Evolutionary conservation across 2,329 filamentous ascomycete species (phyloP).

Genomic region (Calycina marina): DNA sequence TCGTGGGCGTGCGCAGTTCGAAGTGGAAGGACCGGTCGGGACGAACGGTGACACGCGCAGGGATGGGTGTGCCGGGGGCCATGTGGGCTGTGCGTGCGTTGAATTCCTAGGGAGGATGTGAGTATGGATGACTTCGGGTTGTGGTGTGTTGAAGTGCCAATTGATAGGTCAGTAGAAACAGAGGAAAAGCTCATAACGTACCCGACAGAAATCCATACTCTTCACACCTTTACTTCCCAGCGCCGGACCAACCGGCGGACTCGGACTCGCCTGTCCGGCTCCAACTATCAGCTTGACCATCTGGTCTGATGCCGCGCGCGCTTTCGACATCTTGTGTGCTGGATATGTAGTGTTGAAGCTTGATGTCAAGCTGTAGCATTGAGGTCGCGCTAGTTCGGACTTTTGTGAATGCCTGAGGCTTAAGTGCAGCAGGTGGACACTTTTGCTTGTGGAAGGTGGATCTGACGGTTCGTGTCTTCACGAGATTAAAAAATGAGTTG

Average conservation of each 20-base stretch:
- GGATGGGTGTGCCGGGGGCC: constrained; percentile 68
- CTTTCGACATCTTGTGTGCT: constrained; percentile 21
- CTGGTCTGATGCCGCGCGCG: constrained; percentile 36
- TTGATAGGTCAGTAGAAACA: constrained; percentile 5
- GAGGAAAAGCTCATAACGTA: constrained; percentile 29
- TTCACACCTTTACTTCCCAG: constrained; percentile 96
- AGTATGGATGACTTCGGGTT: constrained; percentile 1
- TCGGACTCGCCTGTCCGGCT: constrained; percentile 85
- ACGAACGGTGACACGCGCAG: constrained; percentile 79
- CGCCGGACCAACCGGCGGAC: constrained; percentile 89
- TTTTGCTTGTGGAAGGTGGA: too few species aligned
- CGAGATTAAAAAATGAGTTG: too few species aligned
- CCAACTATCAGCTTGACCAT: constrained; percentile 97
- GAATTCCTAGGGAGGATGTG: constrained; percentile 60
- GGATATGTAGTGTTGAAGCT: background rate
- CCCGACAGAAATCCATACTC: constrained; percentile 99
- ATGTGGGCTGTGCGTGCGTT: constrained; percentile 88
- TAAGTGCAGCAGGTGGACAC: too few species aligned
- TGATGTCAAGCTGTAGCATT: background rate
- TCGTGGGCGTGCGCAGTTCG: constrained; percentile 87
- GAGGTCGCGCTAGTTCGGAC: background rate
- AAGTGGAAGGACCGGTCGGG: constrained; percentile 89
- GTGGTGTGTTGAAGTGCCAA: constrained; percentile 1
- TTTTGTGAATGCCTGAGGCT: constrained; percentile 1
- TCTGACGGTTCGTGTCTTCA: too few species aligned